A percentile compares a stretch with the other conserved stretches of the same genome.
Conservation (phyloP, 805 yeast genomes). For the Candida koratica region DNA sequence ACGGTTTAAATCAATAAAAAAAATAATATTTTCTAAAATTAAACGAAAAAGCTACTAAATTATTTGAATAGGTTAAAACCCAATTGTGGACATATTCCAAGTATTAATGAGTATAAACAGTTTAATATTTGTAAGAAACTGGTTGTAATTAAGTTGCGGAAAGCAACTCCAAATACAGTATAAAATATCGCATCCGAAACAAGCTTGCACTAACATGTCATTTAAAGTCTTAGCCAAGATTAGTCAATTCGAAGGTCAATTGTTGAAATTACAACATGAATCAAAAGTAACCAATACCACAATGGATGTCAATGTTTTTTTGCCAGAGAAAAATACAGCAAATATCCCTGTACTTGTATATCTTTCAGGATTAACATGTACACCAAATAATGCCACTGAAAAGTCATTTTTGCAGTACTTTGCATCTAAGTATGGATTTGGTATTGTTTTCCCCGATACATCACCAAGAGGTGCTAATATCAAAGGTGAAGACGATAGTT, state of each 20-base stretch:
- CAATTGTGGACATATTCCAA: no score
- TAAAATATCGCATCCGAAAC: no score
- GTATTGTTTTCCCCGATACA: constrained; percentile 91
- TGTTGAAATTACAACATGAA: constrained; percentile 70
- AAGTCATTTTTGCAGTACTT: constrained; percentile 84
- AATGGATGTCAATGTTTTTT: constrained; percentile 81
- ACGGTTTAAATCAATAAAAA: no score
- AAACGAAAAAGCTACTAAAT: no score
- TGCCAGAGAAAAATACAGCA: constrained; percentile 48
- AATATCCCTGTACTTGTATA: constrained; percentile 70
- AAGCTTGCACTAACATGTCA: constrained; percentile 44
- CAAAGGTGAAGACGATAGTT: constrained; percentile 76
- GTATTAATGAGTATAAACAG: no score
- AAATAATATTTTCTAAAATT: no score
- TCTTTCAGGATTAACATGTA: constrained; percentile 87
- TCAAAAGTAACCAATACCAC: constrained; percentile 60
- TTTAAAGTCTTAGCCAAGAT: constrained; percentile 53
- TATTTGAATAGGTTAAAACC: no score
- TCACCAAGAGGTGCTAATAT: constrained; percentile 84
- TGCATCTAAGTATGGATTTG: constrained; percentile 79
- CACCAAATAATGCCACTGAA: constrained; percentile 90
- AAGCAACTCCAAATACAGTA: no score
- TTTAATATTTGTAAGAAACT: no score
- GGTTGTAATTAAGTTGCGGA: no score
- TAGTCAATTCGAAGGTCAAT: constrained; percentile 66